A percentile compares a stretch with the other conserved stretches of the same genome.
Conservation (phyloP, 768 basidiomycete genomes). For the Boletellus emodensis region DNA sequence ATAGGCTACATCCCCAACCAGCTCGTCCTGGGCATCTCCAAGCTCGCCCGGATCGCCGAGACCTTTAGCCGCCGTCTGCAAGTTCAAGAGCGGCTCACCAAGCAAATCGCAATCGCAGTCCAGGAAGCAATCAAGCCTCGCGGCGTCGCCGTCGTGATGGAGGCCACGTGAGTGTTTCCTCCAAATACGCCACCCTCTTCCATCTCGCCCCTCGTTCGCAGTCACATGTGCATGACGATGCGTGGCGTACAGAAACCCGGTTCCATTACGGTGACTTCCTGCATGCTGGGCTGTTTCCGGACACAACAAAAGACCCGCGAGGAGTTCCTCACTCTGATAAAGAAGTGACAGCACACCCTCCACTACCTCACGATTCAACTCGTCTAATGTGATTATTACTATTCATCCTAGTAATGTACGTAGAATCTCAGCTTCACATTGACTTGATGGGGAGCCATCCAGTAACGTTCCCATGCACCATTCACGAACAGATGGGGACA, state of each 20-base stretch:
- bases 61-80: conserved; percentile 94
- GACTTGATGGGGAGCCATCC: conserved; percentile 10
- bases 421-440: conserved; percentile 6
- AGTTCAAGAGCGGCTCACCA: conserved; percentile 96
- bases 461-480: conserved; percentile 12
- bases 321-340: conserved; percentile 90
- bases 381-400: conserved; percentile 33
- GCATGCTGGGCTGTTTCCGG: conserved; percentile 98
- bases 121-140: conserved; percentile 97
- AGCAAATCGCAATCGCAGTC: conserved; percentile 96
- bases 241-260: conserved; percentile 99
- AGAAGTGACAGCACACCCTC: conserved; percentile 25
- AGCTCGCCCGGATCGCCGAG: conserved; percentile 95
- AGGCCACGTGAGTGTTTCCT: conserved; percentile 75
- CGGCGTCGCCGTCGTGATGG: conserved; percentile 99
- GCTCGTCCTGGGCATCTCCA: conserved; percentile 91
- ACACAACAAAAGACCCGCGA: conserved; percentile 98
- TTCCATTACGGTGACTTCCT: conserved; percentile 89
- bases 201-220: conserved; percentile 27
- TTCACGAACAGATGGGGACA: too few species aligned
- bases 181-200: conserved; percentile 8
- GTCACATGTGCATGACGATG: conserved; percentile 99
- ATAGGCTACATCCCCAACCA: conserved; percentile 97
- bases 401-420: conserved; percentile 17
- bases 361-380: conserved; percentile 44